A percentile compares a stretch with the other conserved stretches of the same genome.
Conservation (phyloP, 352 stramenopile genomes). For the Phytophthora colocasiae region DNA sequence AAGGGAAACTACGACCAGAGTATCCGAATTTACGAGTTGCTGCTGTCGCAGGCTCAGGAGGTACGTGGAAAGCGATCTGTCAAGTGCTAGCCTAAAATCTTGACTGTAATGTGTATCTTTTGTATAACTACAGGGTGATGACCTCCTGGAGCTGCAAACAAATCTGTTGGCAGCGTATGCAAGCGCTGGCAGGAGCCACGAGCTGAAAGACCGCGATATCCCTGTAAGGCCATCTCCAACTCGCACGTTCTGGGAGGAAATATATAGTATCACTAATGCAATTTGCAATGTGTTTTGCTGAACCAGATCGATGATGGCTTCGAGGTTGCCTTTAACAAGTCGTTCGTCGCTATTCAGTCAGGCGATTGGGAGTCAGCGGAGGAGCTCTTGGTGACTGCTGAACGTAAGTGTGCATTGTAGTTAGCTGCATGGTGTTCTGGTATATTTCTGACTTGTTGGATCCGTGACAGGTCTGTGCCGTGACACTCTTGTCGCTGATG, state of each 20-base stretch:
- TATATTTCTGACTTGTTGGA: conserved; percentile 4
- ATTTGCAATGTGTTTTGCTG: conserved; percentile 8
- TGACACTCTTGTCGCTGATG: conserved; percentile 63
- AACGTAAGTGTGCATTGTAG: conserved; percentile 48
- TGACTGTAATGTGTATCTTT: not conserved
- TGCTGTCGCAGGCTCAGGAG: conserved; percentile 55
- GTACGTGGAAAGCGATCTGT: conserved; percentile 10
- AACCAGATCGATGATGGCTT: conserved; percentile 75
- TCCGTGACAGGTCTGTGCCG: conserved; percentile 65
- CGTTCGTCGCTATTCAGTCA: conserved; percentile 77
- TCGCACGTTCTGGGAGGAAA: not conserved
- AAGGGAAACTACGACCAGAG: conserved; percentile 65
- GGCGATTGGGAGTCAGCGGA: conserved; percentile 60
- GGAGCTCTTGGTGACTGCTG: conserved; percentile 55
- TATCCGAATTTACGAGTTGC: conserved; percentile 81
- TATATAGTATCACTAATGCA: not conserved
- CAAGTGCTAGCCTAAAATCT: too few relatives aligned
- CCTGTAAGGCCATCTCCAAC: conserved; percentile 36
- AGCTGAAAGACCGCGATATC: conserved; percentile 63
- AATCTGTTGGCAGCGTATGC: conserved; percentile 82
- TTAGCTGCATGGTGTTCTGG: not conserved
- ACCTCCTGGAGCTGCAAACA: conserved; percentile 79
- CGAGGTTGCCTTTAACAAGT: conserved; percentile 88
- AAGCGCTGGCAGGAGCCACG: conserved; percentile 58
- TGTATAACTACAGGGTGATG: conserved; percentile 46